A percentile compares a stretch with the other conserved stretches of the same genome.
These are phyloP conservation scores for Blastobotrys malaysiensis DNA, from an alignment of 1,139 yeast species.

Conservation along the genomic window DNA sequence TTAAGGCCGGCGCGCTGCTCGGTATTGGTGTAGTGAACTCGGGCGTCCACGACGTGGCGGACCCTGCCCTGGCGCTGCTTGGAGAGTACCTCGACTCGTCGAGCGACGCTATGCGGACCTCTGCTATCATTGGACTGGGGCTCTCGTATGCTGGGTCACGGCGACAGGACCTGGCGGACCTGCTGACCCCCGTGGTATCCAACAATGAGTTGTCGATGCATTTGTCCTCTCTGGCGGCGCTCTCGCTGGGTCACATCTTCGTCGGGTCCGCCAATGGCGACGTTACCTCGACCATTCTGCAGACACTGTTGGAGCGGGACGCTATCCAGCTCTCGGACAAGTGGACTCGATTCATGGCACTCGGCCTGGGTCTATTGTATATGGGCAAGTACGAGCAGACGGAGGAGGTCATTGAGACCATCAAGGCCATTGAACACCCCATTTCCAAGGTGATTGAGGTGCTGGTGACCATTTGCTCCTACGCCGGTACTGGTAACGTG, in stretches of 20 bases:
- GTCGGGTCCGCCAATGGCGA: constrained; percentile 97
- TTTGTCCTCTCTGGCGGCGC: constrained; percentile 77
- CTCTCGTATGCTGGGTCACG: constrained; percentile 94
- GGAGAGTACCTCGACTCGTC: constrained; percentile 69
- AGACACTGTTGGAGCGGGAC: constrained; percentile 83
- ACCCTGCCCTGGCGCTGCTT: constrained; percentile 75
- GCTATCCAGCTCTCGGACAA: constrained; percentile 71
- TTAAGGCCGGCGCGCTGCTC: constrained; percentile 92
- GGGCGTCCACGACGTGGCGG: constrained; percentile 94
- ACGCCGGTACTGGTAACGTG: constrained; percentile 97
- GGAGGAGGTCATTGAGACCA: constrained; percentile 90
- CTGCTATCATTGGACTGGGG: constrained; percentile 89
- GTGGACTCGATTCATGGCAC: constrained; percentile 85
- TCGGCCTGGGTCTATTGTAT: constrained; percentile 86
- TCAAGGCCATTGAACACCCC: constrained; percentile 94
- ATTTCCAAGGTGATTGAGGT: constrained; percentile 86
- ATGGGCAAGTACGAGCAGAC: constrained; percentile 95
- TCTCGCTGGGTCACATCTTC: constrained; percentile 88
- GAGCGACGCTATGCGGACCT: constrained; percentile 54
- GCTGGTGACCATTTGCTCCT: constrained; percentile 87
- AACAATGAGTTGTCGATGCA: constrained; percentile 73
- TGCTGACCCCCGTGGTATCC: constrained; percentile 81
- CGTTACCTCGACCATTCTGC: constrained; percentile 82
- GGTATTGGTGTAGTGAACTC: constrained; percentile 95
- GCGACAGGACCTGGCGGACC: constrained; percentile 72